Evolutionary conservation across 1,139 yeast species (phyloP).

Genomic region (Kazachstania sp.): DNA sequence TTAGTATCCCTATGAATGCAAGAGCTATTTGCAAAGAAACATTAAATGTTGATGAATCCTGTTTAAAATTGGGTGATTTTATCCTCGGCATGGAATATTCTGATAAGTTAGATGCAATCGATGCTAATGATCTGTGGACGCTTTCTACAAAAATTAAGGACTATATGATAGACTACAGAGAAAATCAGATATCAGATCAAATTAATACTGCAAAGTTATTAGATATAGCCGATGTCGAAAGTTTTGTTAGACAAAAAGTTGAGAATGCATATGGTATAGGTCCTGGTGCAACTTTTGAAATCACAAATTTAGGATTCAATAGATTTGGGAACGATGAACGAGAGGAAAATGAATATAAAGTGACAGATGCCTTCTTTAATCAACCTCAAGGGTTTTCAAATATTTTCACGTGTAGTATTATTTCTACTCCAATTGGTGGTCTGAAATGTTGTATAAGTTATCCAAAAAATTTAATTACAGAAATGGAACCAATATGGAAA

Average conservation of each 20-base stretch:
- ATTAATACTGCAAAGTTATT: constrained; percentile 20
- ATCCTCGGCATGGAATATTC: constrained; percentile 14
- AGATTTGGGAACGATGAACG: constrained; percentile 10
- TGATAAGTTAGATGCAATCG: not conserved
- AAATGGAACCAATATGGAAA: constrained; percentile 6
- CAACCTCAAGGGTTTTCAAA: constrained; percentile 24
- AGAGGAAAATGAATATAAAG: constrained; percentile 8
- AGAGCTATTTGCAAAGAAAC: constrained; percentile 13
- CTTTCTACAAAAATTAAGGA: constrained; percentile 13
- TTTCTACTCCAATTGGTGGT: constrained; percentile 25
- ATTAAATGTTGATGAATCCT: constrained; percentile 7
- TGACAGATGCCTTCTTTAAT: constrained; percentile 23
- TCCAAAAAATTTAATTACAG: constrained; percentile 12
- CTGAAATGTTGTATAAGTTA: constrained; percentile 18
- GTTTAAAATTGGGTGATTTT: constrained; percentile 20
- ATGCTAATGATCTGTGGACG: constrained; percentile 13
- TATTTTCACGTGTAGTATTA: constrained; percentile 18
- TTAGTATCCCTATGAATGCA: constrained; percentile 25
- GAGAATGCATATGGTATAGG: constrained; percentile 8
- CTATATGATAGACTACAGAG: constrained; percentile 6
- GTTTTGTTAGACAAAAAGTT: constrained; percentile 16
- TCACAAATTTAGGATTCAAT: constrained; percentile 26
- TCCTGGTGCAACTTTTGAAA: constrained; percentile 26
- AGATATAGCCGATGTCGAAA: constrained; percentile 17
- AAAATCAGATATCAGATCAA: constrained; percentile 10